Conservation (phyloP, 257 asterid genomes). For the Coffea eugenioides region DNA sequence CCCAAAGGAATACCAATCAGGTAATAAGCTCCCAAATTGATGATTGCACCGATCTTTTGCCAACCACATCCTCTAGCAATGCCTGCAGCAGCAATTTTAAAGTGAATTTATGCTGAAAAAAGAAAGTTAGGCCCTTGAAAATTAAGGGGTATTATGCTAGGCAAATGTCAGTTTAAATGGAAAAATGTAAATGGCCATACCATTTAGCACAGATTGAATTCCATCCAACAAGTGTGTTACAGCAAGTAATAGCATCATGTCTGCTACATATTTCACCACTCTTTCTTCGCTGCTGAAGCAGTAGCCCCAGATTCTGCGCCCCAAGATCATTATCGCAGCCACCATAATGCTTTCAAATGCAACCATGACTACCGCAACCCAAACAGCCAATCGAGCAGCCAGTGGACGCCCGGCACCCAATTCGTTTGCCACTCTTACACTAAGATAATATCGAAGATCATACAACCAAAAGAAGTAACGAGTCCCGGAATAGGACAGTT, state of each 20-base stretch:
- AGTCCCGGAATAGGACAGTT: no score
- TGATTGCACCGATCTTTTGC: slow-evolving; percentile 68
- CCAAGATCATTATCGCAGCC: slow-evolving; percentile 36
- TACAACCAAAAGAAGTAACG: background rate
- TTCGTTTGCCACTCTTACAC: slow-evolving; percentile 63
- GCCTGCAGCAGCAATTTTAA: slow-evolving; percentile 24
- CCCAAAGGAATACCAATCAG: slow-evolving; percentile 58
- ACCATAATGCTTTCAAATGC: slow-evolving; percentile 48
- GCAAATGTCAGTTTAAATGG: background rate
- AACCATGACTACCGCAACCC: slow-evolving; percentile 48
- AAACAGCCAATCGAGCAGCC: slow-evolving; percentile 54
- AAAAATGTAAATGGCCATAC: background rate
- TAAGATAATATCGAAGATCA: background rate
- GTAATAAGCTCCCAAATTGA: slow-evolving; percentile 59
- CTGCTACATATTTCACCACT: slow-evolving; percentile 46
- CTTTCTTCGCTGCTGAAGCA: slow-evolving; percentile 47
- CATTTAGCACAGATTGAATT: slow-evolving; percentile 27
- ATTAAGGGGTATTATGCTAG: no score
- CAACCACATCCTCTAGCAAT: slow-evolving; percentile 71
- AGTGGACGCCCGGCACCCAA: slow-evolving; percentile 57
- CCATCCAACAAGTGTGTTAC: slow-evolving; percentile 49
- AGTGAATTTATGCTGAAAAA: background rate
- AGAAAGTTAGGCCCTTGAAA: background rate
- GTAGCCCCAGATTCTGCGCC: slow-evolving; percentile 57
- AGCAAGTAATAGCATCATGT: slow-evolving; percentile 54